phyloP scores from a whole-genome alignment of 176 grass and related monocot species.

The Carex littledalei region DNA sequence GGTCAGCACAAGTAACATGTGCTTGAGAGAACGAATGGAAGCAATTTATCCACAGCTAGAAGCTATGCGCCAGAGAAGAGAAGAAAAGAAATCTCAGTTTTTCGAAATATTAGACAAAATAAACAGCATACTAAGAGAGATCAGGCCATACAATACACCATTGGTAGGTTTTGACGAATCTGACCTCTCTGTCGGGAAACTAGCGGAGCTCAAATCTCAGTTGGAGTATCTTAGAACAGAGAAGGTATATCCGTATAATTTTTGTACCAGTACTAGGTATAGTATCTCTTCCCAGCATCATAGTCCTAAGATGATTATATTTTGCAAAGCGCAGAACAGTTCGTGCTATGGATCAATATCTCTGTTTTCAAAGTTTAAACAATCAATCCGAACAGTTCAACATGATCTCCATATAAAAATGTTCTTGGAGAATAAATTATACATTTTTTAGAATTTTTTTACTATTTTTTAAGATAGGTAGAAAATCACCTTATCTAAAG shows the following conservation, averaged over 20 bases:
- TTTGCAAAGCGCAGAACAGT: too few relatives aligned
- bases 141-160: conserved; percentile 24
- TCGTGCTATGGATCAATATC: too few relatives aligned
- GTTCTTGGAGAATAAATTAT: too few relatives aligned
- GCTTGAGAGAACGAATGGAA: conserved; percentile 59
- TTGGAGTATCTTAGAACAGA: conserved; percentile 46
- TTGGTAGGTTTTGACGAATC: neutral
- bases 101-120: conserved; percentile 37
- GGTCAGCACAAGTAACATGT: conserved; percentile 13
- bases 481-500: too few relatives aligned
- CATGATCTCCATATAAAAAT: too few relatives aligned
- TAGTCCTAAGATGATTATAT: neutral
- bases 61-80: conserved; percentile 42
- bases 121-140: conserved; percentile 39
- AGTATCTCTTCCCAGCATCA: neutral
- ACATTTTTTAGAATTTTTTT: too few relatives aligned
- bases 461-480: too few relatives aligned
- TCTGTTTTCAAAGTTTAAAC: too few relatives aligned
- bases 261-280: neutral
- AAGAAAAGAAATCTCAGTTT: conserved; percentile 49
- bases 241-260: conserved; percentile 41
- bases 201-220: conserved; percentile 44
- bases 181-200: conserved; percentile 48
- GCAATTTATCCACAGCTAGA: conserved; percentile 46
- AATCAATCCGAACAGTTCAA: too few relatives aligned